Conservation (phyloP, 345 rosid genomes). For the Rhodomyrtus tomentosa region DNA sequence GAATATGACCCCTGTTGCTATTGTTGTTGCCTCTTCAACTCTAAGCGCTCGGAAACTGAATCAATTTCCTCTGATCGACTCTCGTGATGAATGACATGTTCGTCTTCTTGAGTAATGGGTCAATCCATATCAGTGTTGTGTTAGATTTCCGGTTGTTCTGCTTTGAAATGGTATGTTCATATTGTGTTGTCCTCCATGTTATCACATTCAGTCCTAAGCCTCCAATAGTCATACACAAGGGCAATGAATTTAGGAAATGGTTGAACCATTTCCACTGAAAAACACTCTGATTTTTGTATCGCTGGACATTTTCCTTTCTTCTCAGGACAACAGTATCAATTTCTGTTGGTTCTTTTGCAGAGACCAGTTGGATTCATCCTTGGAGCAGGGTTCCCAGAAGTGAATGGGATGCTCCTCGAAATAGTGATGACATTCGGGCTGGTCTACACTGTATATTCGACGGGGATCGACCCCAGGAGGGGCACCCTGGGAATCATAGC, state of each 20-base stretch:
- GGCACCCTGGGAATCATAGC: conserved; percentile 38
- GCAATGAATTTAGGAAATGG: not conserved
- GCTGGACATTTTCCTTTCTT: not conserved
- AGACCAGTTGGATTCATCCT: conserved; percentile 52
- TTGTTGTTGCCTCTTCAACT: not conserved
- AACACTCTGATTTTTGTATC: not conserved
- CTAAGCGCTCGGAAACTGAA: not conserved
- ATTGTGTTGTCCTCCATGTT: not conserved
- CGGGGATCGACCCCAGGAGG: conserved; percentile 31
- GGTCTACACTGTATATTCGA: conserved; percentile 30
- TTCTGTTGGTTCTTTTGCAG: conserved; percentile 10
- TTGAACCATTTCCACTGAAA: not conserved
- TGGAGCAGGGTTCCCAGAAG: conserved; percentile 35
- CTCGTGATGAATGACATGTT: not conserved
- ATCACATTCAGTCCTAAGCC: not conserved
- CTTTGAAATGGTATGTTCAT: not conserved
- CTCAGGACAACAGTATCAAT: not conserved
- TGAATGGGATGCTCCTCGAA: conserved; percentile 29
- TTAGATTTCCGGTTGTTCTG: not conserved
- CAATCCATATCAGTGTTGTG: not conserved
- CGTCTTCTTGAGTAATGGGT: not conserved
- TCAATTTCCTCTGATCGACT: not conserved
- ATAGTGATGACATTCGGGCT: conserved; percentile 31
- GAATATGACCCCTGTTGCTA: not conserved
- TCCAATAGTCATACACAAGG: not conserved